Evolutionary conservation across 441 rosid species (phyloP).

Genomic region (Hura crepitans): DNA sequence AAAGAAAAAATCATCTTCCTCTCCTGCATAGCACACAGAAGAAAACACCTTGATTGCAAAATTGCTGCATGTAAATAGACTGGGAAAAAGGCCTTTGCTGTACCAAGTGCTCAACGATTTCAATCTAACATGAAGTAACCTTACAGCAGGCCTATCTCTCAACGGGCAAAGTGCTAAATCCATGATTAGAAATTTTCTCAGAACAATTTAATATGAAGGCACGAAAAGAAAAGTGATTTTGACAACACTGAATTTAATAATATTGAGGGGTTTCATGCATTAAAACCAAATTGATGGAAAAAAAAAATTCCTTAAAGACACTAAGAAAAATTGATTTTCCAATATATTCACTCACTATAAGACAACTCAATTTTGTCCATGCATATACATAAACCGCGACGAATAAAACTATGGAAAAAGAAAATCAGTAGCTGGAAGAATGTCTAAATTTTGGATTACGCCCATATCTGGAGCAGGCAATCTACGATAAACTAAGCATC

Average conservation of each 20-base stretch:
- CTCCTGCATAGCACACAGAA: constrained; percentile 31
- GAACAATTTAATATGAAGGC: no score
- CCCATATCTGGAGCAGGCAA: no score
- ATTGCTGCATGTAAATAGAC: neutral
- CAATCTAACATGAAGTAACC: neutral
- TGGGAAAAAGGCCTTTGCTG: neutral
- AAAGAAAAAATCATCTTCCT: constrained; percentile 65
- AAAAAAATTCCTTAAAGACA: neutral
- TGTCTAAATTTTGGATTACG: no score
- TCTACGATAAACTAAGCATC: no score
- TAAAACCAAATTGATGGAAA: neutral
- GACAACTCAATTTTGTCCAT: neutral
- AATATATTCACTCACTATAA: neutral
- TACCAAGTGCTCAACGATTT: neutral
- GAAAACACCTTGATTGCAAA: neutral
- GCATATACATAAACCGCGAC: neutral
- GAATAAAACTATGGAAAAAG: neutral
- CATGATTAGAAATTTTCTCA: neutral
- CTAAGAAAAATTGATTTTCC: neutral
- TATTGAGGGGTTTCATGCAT: no score
- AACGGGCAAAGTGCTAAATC: neutral
- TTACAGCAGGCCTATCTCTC: neutral
- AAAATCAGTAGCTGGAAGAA: neutral
- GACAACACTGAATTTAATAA: neutral
- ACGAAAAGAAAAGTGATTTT: neutral